phyloP scores from a whole-genome alignment of 2,329 filamentous ascomycete genomes.

The Rutstroemia sp. region DNA sequence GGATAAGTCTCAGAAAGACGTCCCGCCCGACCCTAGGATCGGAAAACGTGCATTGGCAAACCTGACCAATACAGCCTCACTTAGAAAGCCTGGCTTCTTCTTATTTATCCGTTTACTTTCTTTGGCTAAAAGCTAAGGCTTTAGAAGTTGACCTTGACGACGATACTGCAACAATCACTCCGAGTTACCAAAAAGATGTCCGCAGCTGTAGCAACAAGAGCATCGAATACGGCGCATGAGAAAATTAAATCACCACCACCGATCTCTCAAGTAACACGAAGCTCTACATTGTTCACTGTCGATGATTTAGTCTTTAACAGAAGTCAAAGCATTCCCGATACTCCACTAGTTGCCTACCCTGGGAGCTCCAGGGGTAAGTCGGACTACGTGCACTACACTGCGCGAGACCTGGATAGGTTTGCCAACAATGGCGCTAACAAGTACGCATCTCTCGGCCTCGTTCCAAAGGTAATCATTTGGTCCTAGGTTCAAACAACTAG shows the following conservation, averaged over 20 bases:
- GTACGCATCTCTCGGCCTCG: conserved; percentile 18
- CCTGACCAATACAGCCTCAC: no score
- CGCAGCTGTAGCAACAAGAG: neutral
- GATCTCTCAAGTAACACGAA: neutral
- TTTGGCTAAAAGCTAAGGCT: neutral
- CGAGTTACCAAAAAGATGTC: neutral
- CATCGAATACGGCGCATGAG: neutral
- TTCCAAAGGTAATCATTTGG: conserved; percentile 12
- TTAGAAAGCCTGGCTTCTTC: no score
- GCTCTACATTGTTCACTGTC: conserved; percentile 13
- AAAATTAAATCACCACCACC: neutral
- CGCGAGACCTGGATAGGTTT: conserved; percentile 25
- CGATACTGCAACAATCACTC: neutral
- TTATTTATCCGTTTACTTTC: no score
- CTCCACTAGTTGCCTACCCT: conserved; percentile 25
- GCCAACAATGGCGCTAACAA: conserved; percentile 23
- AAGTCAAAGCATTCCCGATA: conserved; percentile 18
- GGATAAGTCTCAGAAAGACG: no score
- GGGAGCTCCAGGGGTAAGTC: conserved; percentile 12
- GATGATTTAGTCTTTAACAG: conserved; percentile 22
- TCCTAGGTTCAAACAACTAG: neutral
- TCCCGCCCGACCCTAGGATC: no score
- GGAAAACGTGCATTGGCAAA: no score
- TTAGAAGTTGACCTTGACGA: no score
- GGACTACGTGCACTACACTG: conserved; percentile 26